Evolutionary conservation across 108 stramenopile species (phyloP).

Genomic region (Conticribra guillardii): DNA sequence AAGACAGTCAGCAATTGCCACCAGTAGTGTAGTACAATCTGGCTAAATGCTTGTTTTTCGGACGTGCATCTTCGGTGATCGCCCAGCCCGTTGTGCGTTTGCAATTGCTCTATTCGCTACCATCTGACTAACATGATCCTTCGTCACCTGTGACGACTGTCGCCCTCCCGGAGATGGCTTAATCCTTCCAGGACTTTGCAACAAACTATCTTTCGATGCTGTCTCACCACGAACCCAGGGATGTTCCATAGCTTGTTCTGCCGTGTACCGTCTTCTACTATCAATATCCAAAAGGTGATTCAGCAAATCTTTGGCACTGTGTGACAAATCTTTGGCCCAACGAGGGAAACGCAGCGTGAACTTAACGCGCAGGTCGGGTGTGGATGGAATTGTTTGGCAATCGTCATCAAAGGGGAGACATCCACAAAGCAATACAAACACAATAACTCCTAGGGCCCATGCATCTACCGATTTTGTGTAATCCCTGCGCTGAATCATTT

Average conservation of each 20-base stretch:
- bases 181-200: slow-evolving; percentile 86
- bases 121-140: slow-evolving; percentile 55
- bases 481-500: slow-evolving; percentile 95
- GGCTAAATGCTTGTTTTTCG: slow-evolving; percentile 45
- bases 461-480: slow-evolving; percentile 85
- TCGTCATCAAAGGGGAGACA: slow-evolving; percentile 99
- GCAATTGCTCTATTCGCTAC: slow-evolving; percentile 51
- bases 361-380: slow-evolving; percentile 73
- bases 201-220: slow-evolving; percentile 68
- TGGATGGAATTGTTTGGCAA: slow-evolving; percentile 74
- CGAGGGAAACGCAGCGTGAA: slow-evolving; percentile 93
- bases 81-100: slow-evolving; percentile 48
- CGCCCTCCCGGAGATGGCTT: slow-evolving; percentile 58
- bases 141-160: slow-evolving; percentile 39
- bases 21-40: too few species aligned
- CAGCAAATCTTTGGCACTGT: slow-evolving; percentile 93
- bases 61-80: slow-evolving; percentile 41
- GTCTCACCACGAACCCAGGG: slow-evolving; percentile 93
- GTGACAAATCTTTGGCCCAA: slow-evolving; percentile 92
- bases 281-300: slow-evolving; percentile 89
- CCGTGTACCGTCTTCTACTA: slow-evolving; percentile 85
- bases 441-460: slow-evolving; percentile 94
- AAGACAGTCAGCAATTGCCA: too few species aligned
- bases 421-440: slow-evolving; percentile 92
- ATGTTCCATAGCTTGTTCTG: slow-evolving; percentile 93